Conservation (phyloP, 805 yeast species). For the Candida silvatica region DNA sequence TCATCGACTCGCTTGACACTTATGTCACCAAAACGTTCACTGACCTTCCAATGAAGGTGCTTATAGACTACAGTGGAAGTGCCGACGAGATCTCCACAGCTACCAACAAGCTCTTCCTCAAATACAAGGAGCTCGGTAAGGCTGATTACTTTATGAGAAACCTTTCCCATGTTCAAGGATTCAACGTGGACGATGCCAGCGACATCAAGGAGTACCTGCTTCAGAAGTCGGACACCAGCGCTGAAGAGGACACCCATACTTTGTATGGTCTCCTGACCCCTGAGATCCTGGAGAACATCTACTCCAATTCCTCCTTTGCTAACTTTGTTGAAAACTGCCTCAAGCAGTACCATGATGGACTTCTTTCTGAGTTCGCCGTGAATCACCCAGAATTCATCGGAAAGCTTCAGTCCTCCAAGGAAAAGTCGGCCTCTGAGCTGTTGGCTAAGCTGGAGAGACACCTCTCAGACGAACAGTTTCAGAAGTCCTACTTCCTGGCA, state of each 20-base stretch:
- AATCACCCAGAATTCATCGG: conserved; percentile 10
- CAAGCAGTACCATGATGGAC: conserved; percentile 13
- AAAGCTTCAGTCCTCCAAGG: conserved; percentile 5
- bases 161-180: conserved; percentile 5
- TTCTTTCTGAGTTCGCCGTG: conserved; percentile 11
- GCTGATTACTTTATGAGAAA: conserved; percentile 3
- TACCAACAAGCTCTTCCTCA: conserved; percentile 4
- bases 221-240: conserved; percentile 3
- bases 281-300: conserved; percentile 27
- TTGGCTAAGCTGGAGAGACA: conserved; percentile 16
- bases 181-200: conserved; percentile 8
- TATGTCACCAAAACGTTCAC: conserved; percentile 22
- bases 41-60: conserved; percentile 24
- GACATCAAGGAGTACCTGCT: conserved; percentile 5
- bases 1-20: conserved; percentile 27
- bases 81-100: neutral
- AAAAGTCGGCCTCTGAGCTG: conserved; percentile 4
- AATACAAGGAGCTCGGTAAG: conserved; percentile 2
- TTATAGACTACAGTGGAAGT: conserved; percentile 21
- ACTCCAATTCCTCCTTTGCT: conserved; percentile 12
- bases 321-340: conserved; percentile 16
- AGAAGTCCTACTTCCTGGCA: conserved; percentile 6
- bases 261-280: conserved; percentile 26
- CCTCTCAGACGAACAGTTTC: conserved; percentile 8
- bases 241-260: neutral